Conservation (phyloP, 768 basidiomycete genomes). For the Suillus spraguei region DNA sequence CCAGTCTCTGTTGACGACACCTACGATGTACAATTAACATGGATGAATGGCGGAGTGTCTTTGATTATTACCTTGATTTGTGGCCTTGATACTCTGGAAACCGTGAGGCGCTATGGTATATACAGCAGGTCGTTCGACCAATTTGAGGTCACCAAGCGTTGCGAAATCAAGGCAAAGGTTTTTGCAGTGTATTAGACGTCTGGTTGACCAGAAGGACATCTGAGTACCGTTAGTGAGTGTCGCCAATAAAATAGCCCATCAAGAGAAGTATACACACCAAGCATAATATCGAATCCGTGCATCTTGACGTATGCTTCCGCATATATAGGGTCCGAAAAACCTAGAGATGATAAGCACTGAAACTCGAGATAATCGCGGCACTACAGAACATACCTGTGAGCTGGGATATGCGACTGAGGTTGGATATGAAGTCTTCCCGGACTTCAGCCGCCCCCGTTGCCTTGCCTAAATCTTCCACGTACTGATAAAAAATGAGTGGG, state of each 20-base stretch:
- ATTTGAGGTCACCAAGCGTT: conserved; percentile 94
- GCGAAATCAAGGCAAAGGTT: conserved; percentile 98
- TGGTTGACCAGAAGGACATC: conserved; percentile 98
- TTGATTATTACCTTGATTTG: conserved; percentile 79
- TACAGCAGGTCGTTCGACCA: conserved; percentile 93
- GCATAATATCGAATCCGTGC: conserved; percentile 94
- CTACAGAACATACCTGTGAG: conserved; percentile 66
- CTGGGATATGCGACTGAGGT: conserved; percentile 90
- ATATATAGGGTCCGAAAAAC: conserved; percentile 98
- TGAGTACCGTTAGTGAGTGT: conserved; percentile 25
- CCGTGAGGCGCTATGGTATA: conserved; percentile 95
- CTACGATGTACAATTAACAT: conserved; percentile 48
- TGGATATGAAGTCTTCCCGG: conserved; percentile 93
- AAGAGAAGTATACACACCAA: conserved; percentile 52
- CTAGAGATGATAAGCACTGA: conserved; percentile 37
- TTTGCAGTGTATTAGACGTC: conserved; percentile 88
- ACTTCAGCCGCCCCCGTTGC: conserved; percentile 86
- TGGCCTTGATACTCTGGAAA: conserved; percentile 98
- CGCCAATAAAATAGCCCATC: conserved; percentile 1
- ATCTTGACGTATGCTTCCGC: conserved; percentile 98
- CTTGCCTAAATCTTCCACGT: conserved; percentile 79
- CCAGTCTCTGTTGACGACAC: conserved; percentile 99
- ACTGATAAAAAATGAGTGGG: conserved; percentile 43
- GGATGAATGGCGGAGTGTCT: neutral
- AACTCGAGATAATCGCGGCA: neutral